Base-by-base conservation (phyloP, 1,284 basidiomycete genomes). In the Apiotrichum montevideense region DNA sequence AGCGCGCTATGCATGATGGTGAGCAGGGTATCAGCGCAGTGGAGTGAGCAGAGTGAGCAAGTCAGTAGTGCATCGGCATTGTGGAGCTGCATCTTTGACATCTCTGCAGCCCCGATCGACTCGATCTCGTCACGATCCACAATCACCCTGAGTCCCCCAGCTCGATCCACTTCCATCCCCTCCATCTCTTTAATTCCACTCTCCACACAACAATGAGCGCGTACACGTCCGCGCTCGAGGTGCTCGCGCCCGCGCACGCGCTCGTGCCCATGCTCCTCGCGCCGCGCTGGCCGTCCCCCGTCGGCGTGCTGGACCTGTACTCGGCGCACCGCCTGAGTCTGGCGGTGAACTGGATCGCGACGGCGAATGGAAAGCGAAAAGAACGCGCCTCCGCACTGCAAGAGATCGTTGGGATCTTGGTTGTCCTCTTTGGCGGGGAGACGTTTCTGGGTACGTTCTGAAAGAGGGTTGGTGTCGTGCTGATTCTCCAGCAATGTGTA, bases 351-450 rank as follows among this genome's bases (percentile, higher is more conserved):
- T 74, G 71, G 67, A 67, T 73, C 40, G 71, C 72, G 21, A 55
- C 60, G 1, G 37, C 53, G 2, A 52, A 50, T 11, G 63, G 57
- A 34, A 35, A 32, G 21, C 9, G 32, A 10, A 5, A 37, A 13
- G 41, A 49, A 2, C 57, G 72, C 39, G 65, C 72, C 3, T 63
- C 56, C 14, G 55, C 64, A 9, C 37, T 73, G 54, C 73, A 74
- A 54, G 75, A 77, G 55, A 57, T 66, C 6, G 52, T 71, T 9
- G 75, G 74, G 0, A 63, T 77, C n/a, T 42, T 72, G 59, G 56
- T 75, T 0, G 62, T 77, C 34, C 61, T 77, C 2, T 77, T 75
- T 61, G 75, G 75, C 14, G 74, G 73, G 21, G 75, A 77, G 59
- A 76, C 74, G 1, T 75, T 76, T 45, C 64, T 77, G 0, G 60